Conservation (phyloP, 805 yeast species). For the Candida hispaniensis region DNA sequence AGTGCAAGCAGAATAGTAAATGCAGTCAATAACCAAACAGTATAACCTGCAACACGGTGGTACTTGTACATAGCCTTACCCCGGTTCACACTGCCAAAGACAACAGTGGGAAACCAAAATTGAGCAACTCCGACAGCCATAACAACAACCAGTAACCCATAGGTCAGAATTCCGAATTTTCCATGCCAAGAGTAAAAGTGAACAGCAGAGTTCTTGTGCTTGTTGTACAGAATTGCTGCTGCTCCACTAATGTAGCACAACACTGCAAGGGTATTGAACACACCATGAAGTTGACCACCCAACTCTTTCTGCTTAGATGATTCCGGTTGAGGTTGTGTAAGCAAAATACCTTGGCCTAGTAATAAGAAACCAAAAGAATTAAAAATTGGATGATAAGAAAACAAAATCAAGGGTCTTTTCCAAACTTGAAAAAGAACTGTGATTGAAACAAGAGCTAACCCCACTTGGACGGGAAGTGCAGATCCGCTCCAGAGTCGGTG, state of each 20-base stretch:
- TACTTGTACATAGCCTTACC: conserved; percentile 25
- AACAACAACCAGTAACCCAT: conserved; percentile 17
- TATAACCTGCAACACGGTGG: conserved; percentile 26
- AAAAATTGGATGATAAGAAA: conserved; percentile 25
- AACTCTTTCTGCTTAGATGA: conserved; percentile 21
- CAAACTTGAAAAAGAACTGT: conserved; percentile 16
- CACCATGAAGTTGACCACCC: conserved; percentile 25
- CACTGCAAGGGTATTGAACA: conserved; percentile 20
- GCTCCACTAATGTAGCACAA: conserved; percentile 19
- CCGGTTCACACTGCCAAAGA: conserved; percentile 23
- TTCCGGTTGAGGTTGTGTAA: conserved; percentile 23
- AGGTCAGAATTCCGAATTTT: conserved; percentile 22
- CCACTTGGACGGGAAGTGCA: conserved; percentile 34
- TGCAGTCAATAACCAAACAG: conserved; percentile 15
- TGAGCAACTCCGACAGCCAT: conserved; percentile 23
- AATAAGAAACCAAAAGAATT: conserved; percentile 22
- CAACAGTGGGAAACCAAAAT: conserved; percentile 23
- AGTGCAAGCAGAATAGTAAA: conserved; percentile 20
- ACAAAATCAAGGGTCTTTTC: conserved; percentile 19
- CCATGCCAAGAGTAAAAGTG: conserved; percentile 27
- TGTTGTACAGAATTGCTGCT: conserved; percentile 23
- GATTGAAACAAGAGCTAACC: conserved; percentile 12
- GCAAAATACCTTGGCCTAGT: conserved; percentile 23
- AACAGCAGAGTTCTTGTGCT: conserved; percentile 21
- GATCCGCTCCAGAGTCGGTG: conserved; percentile 5